Base-by-base conservation (phyloP, 1,139 yeast genomes). In the Zygosaccharomyces pseudobailii region DNA sequence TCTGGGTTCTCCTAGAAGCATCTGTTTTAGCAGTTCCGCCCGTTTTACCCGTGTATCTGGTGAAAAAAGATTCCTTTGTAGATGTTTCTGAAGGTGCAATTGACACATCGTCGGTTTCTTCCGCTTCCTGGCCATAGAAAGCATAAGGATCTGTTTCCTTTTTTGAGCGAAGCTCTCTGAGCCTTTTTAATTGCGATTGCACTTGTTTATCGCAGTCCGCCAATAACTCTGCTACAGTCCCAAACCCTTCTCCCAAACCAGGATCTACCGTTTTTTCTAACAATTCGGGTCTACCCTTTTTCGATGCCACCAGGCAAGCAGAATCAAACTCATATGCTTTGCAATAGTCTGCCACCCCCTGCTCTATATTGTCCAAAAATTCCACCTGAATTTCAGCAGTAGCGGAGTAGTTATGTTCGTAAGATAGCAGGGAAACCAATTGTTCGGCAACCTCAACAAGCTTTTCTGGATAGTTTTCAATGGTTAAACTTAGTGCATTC, bases 21-120 rank as follows among this genome's bases (percentile, higher is more conserved):
- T 97, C 97, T 0, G 98, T 92, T 65, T 87, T 86, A 4, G 97
- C 98, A 3, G 98, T 92, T 21, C 96, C 96, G 0, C 85, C 76
- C 0, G 97, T 89, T 68, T 90, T 89, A 54, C 97, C 97, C 0
- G 99, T 92, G 66, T 92, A 92, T 62, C 95, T 78, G 0, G 98
- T 92, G 69, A 89, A 87, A 65, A 90, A 87, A 0, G 97, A 89
- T 25, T 94, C 95, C 9, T 89, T 84, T 0, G 96, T 87, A 0
- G 96, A 86, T 0, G 96, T 84, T 64, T 89, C 97, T 0, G 97
- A 86, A 1, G 96, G 94, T 0, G 97, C 97, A 53, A 94, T 78
- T 0, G 97, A 90, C 3, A 94, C 95, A 65, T 90, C 87, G 66
- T 92, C 99, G 0, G 96, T 92, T 13, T 86, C 79, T 55, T 87